A percentile compares a stretch with the other conserved stretches of the same genome.
Conservation (phyloP, 2,329 filamentous ascomycete genomes). For the Rhynchosporium graminicola region DNA sequence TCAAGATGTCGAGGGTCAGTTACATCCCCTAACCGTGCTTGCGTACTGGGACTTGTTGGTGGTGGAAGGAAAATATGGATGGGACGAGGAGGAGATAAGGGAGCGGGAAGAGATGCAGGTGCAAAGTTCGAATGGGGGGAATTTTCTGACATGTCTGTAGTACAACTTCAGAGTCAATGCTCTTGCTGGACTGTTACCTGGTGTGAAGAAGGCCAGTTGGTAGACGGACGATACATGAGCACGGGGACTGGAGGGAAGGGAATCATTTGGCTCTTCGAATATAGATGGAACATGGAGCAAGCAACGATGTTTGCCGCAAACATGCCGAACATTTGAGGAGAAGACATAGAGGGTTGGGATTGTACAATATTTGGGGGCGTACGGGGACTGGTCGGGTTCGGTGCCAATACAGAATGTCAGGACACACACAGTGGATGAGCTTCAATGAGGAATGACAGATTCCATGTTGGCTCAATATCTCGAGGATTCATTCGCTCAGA, state of each 20-base stretch:
- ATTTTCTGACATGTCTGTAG: conserved; percentile 48
- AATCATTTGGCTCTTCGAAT: not conserved
- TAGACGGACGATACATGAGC: conserved; percentile 48
- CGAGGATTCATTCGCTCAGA: not conserved
- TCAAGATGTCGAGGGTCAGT: conserved; percentile 85
- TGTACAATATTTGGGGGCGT: not conserved
- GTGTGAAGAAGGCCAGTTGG: conserved; percentile 96
- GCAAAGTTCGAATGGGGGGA: not conserved
- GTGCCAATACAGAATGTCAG: too few relatives aligned
- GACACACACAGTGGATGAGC: too few relatives aligned
- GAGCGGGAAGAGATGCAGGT: not conserved
- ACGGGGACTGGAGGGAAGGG: not conserved
- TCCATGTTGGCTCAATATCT: too few relatives aligned
- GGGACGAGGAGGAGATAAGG: not conserved
- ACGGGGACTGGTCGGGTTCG: too few relatives aligned
- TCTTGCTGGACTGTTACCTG: conserved; percentile 79
- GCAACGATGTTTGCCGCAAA: not conserved
- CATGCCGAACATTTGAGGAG: not conserved
- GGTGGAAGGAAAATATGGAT: not conserved
- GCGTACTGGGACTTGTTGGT: not conserved
- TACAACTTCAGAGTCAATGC: conserved; percentile 93
- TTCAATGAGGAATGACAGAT: too few relatives aligned
- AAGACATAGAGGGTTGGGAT: not conserved
- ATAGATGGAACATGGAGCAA: not conserved
- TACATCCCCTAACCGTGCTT: not conserved